Base-by-base conservation (phyloP, 805 yeast genomes). In the Suhomyces pyralidae region DNA sequence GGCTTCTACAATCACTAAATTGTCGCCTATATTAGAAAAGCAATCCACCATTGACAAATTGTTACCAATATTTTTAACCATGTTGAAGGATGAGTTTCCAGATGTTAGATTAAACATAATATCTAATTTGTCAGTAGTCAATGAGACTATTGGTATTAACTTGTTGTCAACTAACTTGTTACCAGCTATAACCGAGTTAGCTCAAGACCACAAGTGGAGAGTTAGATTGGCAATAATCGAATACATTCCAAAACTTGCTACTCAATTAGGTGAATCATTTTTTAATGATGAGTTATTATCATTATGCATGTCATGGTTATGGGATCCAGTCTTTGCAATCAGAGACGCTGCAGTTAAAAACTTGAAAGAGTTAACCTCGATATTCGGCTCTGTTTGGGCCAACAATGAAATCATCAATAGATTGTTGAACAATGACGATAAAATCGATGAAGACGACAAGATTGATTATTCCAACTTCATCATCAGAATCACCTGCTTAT, bases 121-220 rank as follows among this genome's bases (percentile, higher is more conserved):
- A 58, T 89, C 96, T 26, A 91, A 92, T 69, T 80, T 94, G 56
- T 92, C 93, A 58, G 84, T 87, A 42, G 97, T 94, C 34, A 93
- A 94, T 68, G 94, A 91, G 62, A 96, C 92, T 49, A 88, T 94
- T 61, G 99, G 99, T 28, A 90, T 94, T 58, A 92, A 87, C 61
- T 75, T 88, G 55, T 78, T 94, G 58, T 86, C 96, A 24, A 92
- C 91, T 62, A 86, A 91, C 40, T 77, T 94, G 57, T 78, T 94
- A 59, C 99, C 99, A 3, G 98, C 99, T 2, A 93, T 94, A 59
- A 86, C 96, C 9, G 97, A 93, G 60, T 80, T 94, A 59, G 98
- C 99, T 9, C 92, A 91, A 66, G 99, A 94, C 73, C 87, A 87
- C 63, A 93, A 92, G 66, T 94, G 99, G 99, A 84, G 99, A 65